phyloP scores from a whole-genome alignment of 495 filamentous ascomycete species.

The Penicillium bovifimosum region DNA sequence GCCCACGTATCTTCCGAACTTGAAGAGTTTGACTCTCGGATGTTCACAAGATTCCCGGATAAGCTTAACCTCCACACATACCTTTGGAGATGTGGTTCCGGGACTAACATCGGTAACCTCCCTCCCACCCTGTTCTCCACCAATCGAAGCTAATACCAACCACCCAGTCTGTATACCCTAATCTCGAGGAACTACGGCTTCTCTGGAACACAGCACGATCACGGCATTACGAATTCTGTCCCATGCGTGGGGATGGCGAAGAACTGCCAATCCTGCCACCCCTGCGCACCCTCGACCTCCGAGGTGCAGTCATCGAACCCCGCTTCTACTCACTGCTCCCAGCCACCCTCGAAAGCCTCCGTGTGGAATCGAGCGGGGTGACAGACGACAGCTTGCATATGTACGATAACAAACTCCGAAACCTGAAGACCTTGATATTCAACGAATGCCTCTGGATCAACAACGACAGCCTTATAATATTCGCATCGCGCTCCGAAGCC shows the following conservation, averaged over 20 bases:
- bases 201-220: conserved; percentile 23
- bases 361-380: conserved; percentile 29
- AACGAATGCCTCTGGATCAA: conserved; percentile 26
- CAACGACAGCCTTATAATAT: conserved; percentile 4
- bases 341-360: conserved; percentile 28
- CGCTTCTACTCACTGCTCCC: conserved; percentile 22
- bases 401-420: too few species aligned
- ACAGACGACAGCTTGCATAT: too few species aligned
- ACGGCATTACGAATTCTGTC: conserved; percentile 6
- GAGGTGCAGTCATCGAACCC: conserved; percentile 18
- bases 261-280: conserved; percentile 13
- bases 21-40: conserved; percentile 30
- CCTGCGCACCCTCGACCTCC: conserved; percentile 31
- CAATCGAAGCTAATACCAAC: conserved; percentile 1
- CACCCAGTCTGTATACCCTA: conserved; percentile 22
- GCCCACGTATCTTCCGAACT: conserved; percentile 30
- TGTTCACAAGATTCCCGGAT: conserved; percentile 9
- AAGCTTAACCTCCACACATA: conserved; percentile 1
- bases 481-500: conserved; percentile 19
- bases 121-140: not conserved
- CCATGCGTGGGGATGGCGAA: not conserved
- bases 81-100: conserved; percentile 21
- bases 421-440: conserved; percentile 31
- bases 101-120: conserved; percentile 2
- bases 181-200: conserved; percentile 35